These are phyloP conservation scores for Fomitiporia mediterranea DNA, from an alignment of 1,284 basidiomycete genomes.

Conservation along the genomic window DNA sequence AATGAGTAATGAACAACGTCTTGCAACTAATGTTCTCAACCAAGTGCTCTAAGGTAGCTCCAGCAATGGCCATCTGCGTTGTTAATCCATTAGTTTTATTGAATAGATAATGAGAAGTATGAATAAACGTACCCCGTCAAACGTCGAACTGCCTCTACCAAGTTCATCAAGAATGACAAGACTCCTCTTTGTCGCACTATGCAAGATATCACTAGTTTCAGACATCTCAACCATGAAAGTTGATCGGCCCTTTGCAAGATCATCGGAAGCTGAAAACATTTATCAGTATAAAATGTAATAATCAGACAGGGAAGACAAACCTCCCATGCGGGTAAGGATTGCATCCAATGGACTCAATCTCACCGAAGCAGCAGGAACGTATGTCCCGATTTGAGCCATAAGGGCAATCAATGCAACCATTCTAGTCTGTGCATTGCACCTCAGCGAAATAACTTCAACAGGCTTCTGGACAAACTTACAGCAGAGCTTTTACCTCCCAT, in stretches of 20 bases:
- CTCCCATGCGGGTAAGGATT: slow-evolving; percentile 84
- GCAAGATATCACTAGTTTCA: slow-evolving; percentile 89
- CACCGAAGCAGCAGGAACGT: slow-evolving; percentile 71
- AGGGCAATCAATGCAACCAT: slow-evolving; percentile 73
- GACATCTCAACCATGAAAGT: slow-evolving; percentile 97
- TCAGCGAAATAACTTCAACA: background rate
- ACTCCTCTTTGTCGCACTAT: slow-evolving; percentile 63
- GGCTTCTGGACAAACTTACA: slow-evolving; percentile 38
- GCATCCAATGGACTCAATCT: slow-evolving; percentile 77
- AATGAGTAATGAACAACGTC: slow-evolving; percentile 94
- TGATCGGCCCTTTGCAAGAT: slow-evolving; percentile 77
- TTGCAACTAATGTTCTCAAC: slow-evolving; percentile 61
- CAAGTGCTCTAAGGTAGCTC: slow-evolving; percentile 74
- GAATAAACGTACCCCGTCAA: slow-evolving; percentile 62
- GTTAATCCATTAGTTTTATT: slow-evolving; percentile 11
- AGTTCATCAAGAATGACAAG: slow-evolving; percentile 86
- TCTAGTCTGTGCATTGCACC: background rate
- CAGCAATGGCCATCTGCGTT: slow-evolving; percentile 75
- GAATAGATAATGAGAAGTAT: background rate
- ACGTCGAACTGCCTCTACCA: slow-evolving; percentile 81
- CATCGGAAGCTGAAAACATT: slow-evolving; percentile 66
- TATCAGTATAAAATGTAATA: slow-evolving; percentile 1
- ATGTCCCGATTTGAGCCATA: slow-evolving; percentile 56
- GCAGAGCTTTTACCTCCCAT: slow-evolving; percentile 81
- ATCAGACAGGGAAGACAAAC: slow-evolving; percentile 33